phyloP scores from a whole-genome alignment of 1,139 yeast species.

The Blastobotrys capitulatus region DNA sequence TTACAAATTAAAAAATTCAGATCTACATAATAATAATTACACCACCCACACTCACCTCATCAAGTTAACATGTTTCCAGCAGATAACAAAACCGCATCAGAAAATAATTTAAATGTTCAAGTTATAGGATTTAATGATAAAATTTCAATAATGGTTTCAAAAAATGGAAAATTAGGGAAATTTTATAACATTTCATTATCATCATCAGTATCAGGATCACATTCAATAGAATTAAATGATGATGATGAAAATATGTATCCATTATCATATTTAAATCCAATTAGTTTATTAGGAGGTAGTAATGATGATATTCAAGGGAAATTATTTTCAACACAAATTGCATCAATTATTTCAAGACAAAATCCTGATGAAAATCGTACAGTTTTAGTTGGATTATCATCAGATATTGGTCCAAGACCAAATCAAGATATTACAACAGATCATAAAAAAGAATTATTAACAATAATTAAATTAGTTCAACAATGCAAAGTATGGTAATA shows the following conservation, averaged over 20 bases:
- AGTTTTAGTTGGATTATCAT: slow-evolving; percentile 35
- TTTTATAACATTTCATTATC: slow-evolving; percentile 27
- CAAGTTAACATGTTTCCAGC: slow-evolving; percentile 4
- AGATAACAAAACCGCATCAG: slow-evolving; percentile 5
- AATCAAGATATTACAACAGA: slow-evolving; percentile 21
- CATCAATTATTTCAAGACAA: slow-evolving; percentile 33
- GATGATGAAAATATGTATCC: slow-evolving; percentile 24
- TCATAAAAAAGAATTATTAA: slow-evolving; percentile 31
- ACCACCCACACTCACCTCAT: too few relatives aligned
- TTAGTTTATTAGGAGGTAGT: slow-evolving; percentile 31
- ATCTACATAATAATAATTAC: too few relatives aligned
- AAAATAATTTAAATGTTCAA: slow-evolving; percentile 28
- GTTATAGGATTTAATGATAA: slow-evolving; percentile 31
- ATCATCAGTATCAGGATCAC: slow-evolving; percentile 14
- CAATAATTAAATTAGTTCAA: slow-evolving; percentile 31
- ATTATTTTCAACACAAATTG: slow-evolving; percentile 35
- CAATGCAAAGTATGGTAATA: slow-evolving; percentile 32
- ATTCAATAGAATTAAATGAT: slow-evolving; percentile 4
- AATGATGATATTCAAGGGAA: slow-evolving; percentile 28
- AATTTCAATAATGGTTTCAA: slow-evolving; percentile 32
- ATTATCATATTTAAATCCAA: slow-evolving; percentile 33
- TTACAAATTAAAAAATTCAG: neutral
- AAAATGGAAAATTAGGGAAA: slow-evolving; percentile 31
- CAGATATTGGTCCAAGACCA: slow-evolving; percentile 29
- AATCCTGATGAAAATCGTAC: slow-evolving; percentile 33